Base-by-base conservation (phyloP, 805 yeast genomes). In the Suhomyces tanzawaensis region DNA sequence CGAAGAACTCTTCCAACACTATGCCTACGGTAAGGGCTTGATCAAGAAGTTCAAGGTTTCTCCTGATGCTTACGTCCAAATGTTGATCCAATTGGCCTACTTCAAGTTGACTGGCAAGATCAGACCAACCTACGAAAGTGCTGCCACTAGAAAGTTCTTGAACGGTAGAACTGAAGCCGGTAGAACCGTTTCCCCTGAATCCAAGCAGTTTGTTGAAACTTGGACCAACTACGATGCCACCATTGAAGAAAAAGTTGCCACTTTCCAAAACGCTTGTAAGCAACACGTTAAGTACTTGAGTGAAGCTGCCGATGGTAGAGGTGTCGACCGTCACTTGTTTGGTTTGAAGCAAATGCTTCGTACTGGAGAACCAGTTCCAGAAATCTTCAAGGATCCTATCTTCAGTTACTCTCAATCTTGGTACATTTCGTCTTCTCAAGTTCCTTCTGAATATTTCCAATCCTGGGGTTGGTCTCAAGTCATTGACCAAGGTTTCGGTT, bases 381-480 rank as follows among this genome's bases (percentile, higher is more conserved):
- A 66, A 6, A 63, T 91, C 34, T 89, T 81, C 72, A 59, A 69
- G 16, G 95, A 91, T 62, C 85, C 95, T 11, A 69, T 86, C 47
- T 87, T 76, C 58, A 61, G 69, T 34, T 91, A 87, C 68, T 82
- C 95, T 4, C 69, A 80, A 22, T 77, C 85, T 32, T 91, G 99
- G 99, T 81, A 75, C 60, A 61, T 91, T 36, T 85, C 95, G 14
- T 80, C 96, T 2, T 88, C 96, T 1, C 98, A 91, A 64, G 72
- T 91, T 48, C 84, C 93, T 7, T 84, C 95, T 4, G 72, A 68
- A 47, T 72, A 71, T 62, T 86, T 88, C 65, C 88, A 88, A 59
- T 90, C 95, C 31, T 91, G 90, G 74, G 99, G 99, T 23, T 91
- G 89, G 87, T 79, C 96, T 14, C 95, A 95, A 61, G 98, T 93